A percentile compares a stretch with the other conserved stretches of the same genome.
These are phyloP conservation scores for Psophocarpus tetragonolobus DNA, from an alignment of 306 rosid genomes.

Conservation along the genomic window DNA sequence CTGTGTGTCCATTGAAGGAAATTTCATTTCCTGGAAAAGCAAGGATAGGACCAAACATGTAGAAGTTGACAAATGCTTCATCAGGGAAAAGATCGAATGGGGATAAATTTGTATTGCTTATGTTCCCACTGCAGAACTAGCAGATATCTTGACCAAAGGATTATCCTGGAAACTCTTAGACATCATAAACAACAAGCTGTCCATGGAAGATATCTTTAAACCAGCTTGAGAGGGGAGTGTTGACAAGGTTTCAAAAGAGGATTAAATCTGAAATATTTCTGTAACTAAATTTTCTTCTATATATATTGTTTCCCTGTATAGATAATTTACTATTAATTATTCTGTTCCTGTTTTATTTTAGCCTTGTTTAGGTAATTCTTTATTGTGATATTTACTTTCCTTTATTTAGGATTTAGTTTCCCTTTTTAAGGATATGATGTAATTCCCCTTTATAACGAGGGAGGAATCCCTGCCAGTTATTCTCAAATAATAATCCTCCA, in stretches of 20 bases:
- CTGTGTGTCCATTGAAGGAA: neutral
- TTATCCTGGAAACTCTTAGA: neutral
- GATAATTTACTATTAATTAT: neutral
- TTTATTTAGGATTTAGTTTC: too few relatives aligned
- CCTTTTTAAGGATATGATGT: too few relatives aligned
- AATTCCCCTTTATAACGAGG: too few relatives aligned
- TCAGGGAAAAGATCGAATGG: neutral
- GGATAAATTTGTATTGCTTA: neutral
- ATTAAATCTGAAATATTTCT: too few relatives aligned
- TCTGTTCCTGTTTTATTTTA: neutral
- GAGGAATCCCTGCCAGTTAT: too few relatives aligned
- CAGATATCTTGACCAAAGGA: constrained; percentile 7
- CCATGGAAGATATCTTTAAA: neutral
- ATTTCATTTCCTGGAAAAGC: neutral
- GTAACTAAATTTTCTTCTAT: too few relatives aligned
- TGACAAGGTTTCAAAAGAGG: too few relatives aligned
- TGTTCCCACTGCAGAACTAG: neutral
- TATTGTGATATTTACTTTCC: neutral
- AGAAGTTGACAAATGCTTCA: too few relatives aligned
- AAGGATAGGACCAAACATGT: neutral
- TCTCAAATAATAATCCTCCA: too few relatives aligned
- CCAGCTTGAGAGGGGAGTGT: neutral
- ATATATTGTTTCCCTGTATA: too few relatives aligned
- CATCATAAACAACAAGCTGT: neutral
- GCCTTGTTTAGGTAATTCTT: neutral